phyloP scores from a whole-genome alignment of 2,329 filamentous ascomycete genomes.

The Herpotrichia juniperi region DNA sequence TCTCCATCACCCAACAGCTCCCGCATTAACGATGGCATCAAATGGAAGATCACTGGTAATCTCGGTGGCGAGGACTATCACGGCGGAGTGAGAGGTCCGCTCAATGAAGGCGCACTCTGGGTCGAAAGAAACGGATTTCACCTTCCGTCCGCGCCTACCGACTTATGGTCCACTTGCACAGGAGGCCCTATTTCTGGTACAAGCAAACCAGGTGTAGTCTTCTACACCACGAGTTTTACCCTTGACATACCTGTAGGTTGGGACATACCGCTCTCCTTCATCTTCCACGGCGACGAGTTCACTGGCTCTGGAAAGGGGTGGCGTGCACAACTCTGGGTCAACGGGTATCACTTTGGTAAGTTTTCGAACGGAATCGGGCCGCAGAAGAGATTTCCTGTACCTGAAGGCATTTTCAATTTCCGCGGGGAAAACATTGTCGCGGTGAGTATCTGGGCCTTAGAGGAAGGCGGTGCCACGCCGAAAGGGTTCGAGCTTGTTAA shows the following conservation, averaged over 20 bases:
- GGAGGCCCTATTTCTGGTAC: slow-evolving; percentile 50
- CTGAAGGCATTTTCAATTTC: slow-evolving; percentile 74
- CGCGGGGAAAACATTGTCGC: slow-evolving; percentile 71
- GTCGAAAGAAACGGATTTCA: slow-evolving; percentile 68
- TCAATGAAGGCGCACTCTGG: slow-evolving; percentile 69
- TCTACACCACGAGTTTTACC: slow-evolving; percentile 61
- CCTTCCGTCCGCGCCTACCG: slow-evolving; percentile 51
- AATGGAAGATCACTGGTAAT: slow-evolving; percentile 71
- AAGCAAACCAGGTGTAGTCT: slow-evolving; percentile 57
- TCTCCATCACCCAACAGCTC: too few species aligned
- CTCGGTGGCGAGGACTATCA: slow-evolving; percentile 66
- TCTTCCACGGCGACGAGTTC: slow-evolving; percentile 59
- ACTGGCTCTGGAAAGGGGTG: too few species aligned
- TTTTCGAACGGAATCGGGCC: slow-evolving; percentile 73
- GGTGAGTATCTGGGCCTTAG: too few species aligned
- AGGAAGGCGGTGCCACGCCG: too few species aligned
- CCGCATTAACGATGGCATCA: slow-evolving; percentile 51
- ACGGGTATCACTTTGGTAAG: slow-evolving; percentile 75
- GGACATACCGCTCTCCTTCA: slow-evolving; percentile 66
- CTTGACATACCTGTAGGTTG: slow-evolving; percentile 61
- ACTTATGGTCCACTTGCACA: slow-evolving; percentile 50
- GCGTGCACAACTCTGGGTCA: slow-evolving; percentile 71
- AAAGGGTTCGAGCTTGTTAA: too few species aligned
- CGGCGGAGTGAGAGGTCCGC: slow-evolving; percentile 64
- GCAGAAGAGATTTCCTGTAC: slow-evolving; percentile 71